Evolutionary conservation across 2,329 filamentous ascomycete genomes (phyloP).

Genomic region (Pseudofabraea citricarpa): DNA sequence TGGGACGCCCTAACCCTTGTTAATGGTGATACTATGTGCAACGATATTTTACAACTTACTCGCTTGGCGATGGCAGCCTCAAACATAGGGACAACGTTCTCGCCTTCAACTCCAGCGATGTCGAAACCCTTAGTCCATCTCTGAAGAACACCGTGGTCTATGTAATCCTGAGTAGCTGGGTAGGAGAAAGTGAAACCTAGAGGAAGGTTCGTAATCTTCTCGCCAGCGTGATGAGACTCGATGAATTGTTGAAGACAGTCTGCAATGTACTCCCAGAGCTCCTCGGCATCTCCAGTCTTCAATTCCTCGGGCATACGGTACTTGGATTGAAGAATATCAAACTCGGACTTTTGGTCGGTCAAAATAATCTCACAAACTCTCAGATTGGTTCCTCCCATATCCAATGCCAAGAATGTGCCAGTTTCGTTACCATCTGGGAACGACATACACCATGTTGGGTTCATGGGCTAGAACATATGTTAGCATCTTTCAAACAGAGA

Average conservation of each 20-base stretch:
- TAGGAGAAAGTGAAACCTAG: slow-evolving; percentile 97
- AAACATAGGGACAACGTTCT: slow-evolving; percentile 86
- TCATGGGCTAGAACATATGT: slow-evolving; percentile 74
- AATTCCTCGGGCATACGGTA: slow-evolving; percentile 92
- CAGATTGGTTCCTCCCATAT: slow-evolving; percentile 95
- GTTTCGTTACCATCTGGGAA: slow-evolving; percentile 84
- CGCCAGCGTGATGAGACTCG: slow-evolving; percentile 72
- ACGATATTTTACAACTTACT: too few relatives aligned
- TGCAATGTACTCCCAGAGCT: slow-evolving; percentile 93
- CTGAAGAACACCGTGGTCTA: slow-evolving; percentile 88
- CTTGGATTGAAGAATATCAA: slow-evolving; percentile 93
- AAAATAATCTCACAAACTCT: slow-evolving; percentile 91
- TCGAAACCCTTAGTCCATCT: slow-evolving; percentile 98
- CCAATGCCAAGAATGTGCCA: slow-evolving; percentile 82
- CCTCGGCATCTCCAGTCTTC: slow-evolving; percentile 76
- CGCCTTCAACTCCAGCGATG: slow-evolving; percentile 83
- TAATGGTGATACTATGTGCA: too few relatives aligned
- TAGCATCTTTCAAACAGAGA: too few relatives aligned
- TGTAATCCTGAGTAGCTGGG: slow-evolving; percentile 87
- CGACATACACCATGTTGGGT: slow-evolving; percentile 92
- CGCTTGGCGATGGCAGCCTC: slow-evolving; percentile 69
- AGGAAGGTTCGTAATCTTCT: slow-evolving; percentile 60
- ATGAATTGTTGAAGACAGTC: slow-evolving; percentile 90
- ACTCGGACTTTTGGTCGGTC: slow-evolving; percentile 81
- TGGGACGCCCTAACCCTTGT: slow-evolving; percentile 70